A percentile compares a stretch with the other conserved stretches of the same genome.
Conservation (phyloP, 306 rosid species). For the Oemleria cerasiformis region DNA sequence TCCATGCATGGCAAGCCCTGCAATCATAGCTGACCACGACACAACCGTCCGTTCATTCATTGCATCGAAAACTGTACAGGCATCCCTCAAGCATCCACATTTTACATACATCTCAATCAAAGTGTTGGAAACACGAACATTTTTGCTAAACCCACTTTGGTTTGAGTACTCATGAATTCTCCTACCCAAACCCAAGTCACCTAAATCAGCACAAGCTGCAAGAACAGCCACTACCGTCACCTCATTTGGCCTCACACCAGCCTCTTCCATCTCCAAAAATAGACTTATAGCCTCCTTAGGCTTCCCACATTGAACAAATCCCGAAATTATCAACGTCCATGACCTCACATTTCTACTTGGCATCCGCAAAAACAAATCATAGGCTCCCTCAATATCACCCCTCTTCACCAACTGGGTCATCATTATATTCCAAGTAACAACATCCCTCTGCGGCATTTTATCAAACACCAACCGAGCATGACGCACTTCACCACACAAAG, state of each 20-base stretch:
- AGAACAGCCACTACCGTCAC: constrained; percentile 48
- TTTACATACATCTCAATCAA: constrained; percentile 54
- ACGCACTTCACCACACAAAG: constrained; percentile 25
- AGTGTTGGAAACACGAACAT: constrained; percentile 40
- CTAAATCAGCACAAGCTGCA: constrained; percentile 53
- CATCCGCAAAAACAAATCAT: constrained; percentile 40
- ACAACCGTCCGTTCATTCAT: constrained; percentile 42
- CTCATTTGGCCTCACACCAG: constrained; percentile 47
- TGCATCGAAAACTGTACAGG: constrained; percentile 30
- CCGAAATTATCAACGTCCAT: constrained; percentile 58
- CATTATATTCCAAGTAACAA: constrained; percentile 52
- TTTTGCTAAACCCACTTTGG: constrained; percentile 30
- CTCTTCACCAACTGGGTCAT: constrained; percentile 39
- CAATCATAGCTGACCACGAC: constrained; percentile 61
- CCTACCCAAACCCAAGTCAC: constrained; percentile 46
- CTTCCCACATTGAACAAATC: constrained; percentile 48
- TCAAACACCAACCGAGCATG: constrained; percentile 47
- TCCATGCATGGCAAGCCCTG: constrained; percentile 52
- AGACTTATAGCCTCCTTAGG: constrained; percentile 44
- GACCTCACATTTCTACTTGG: constrained; percentile 49
- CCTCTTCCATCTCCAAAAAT: constrained; percentile 44
- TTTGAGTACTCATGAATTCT: constrained; percentile 40
- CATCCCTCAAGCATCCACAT: constrained; percentile 57
- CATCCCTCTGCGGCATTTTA: constrained; percentile 47
- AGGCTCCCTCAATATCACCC: constrained; percentile 34